Evolutionary conservation across 1,284 basidiomycete species (phyloP), one percentile per base, ranked within the genome.

Genomic region (Ustilago bromivora): DNA sequence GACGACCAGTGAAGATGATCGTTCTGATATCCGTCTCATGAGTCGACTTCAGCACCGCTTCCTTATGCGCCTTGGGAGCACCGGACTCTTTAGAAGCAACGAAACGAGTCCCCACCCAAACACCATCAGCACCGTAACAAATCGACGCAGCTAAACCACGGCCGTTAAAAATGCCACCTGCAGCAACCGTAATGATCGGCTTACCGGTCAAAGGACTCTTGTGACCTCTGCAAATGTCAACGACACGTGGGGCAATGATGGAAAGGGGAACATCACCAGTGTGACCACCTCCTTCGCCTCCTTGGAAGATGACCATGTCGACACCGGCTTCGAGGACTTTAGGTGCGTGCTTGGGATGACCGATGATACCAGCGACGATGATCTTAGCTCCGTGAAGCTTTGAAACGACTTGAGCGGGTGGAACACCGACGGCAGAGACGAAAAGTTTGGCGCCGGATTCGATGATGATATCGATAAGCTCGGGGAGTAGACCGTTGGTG

Each of bases 101-200:
- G 84, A 97, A 97, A 47, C 95, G 90, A 2, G 93, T 94, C 43
- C 94, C 94, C 62, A 84, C 81, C 82, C 82, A 84, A 13, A 82
- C 81, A 52, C 82, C 81, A 61, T 75, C 71, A 12, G 77, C 59
- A 40, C 79, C 81, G 69, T 78, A 84, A 62, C 66, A 76, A 54
- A 84, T 65, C 31, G 82, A 67, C 35, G 82, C 78, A 34, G 82
- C 82, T 19, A 84, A 78, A 61, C 71, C 71, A 19, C 81, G 77
- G 23, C 82, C 82, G 61, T 77, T 75, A 61, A 58, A 82, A 57
- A 84, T 81, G 56, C 82, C 81, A 23, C 81, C 81, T 11, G 82
- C 81, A 35, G 81, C 81, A 9, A 82, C 72, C 7, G 81, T 78
- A 56, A 80, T 72, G 66, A 84, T 75, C 11, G 71, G 76, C 69